Percentiles rank a stretch among this genome's conserved stretches.
phyloP scores from a whole-genome alignment of 257 asterid species.

The Marsdenia floribunda region DNA sequence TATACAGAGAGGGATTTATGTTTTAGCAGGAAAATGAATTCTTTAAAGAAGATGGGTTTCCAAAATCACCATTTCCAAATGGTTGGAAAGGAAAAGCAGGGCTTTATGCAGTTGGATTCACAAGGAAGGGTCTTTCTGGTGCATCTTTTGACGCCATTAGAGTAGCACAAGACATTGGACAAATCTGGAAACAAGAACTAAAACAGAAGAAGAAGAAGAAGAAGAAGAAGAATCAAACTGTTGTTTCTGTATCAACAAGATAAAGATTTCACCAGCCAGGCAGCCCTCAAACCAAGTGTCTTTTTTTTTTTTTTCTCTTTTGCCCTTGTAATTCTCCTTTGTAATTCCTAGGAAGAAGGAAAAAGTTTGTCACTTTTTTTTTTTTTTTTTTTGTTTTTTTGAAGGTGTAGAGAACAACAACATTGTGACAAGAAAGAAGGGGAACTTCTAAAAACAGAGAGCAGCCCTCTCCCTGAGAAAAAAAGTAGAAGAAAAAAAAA shows the following conservation, averaged over 20 bases:
- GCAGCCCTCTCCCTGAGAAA: constrained; percentile 48
- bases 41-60: constrained; percentile 66
- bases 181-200: constrained; percentile 70
- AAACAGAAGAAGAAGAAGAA: constrained; percentile 32
- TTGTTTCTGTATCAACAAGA: constrained; percentile 23
- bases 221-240: constrained; percentile 24
- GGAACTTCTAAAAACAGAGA: constrained; percentile 17
- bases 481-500: constrained; percentile 13
- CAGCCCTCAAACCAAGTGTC: too few relatives aligned
- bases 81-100: constrained; percentile 94
- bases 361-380: constrained; percentile 2
- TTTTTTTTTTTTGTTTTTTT: neutral
- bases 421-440: constrained; percentile 15
- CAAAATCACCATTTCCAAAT: constrained; percentile 66
- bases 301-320: constrained; percentile 11
- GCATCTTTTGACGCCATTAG: constrained; percentile 69
- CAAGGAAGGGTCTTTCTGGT: constrained; percentile 83
- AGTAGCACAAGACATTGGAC: constrained; percentile 70
- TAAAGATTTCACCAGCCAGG: too few relatives aligned
- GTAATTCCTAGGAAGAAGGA: neutral
- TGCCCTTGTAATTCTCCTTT: constrained; percentile 19
- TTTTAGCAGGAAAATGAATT: constrained; percentile 56
- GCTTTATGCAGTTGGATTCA: constrained; percentile 81
- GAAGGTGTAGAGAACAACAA: constrained; percentile 14
- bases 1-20: too few relatives aligned